A percentile compares a stretch with the other conserved stretches of the same genome.
phyloP scores from a whole-genome alignment of 2,329 filamentous ascomycete species.

The Orbilia blumenaviensis region DNA sequence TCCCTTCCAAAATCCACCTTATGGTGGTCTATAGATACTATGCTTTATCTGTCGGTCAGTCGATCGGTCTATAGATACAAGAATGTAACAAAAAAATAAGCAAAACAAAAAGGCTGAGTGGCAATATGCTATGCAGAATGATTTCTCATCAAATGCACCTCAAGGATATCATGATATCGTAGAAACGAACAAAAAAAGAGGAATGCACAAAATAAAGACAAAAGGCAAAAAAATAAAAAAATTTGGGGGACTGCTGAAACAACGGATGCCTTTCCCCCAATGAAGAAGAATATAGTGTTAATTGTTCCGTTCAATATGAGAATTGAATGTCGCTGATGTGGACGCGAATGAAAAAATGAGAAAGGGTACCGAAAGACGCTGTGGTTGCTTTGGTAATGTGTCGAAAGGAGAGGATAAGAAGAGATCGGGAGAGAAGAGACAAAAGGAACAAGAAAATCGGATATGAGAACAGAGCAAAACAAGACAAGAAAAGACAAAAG shows the following conservation, averaged over 20 bases:
- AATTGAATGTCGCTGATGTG: neutral
- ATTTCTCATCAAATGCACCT: constrained; percentile 14
- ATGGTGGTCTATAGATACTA: neutral
- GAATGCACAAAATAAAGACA: neutral
- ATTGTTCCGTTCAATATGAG: constrained; percentile 1
- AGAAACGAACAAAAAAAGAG: constrained; percentile 8
- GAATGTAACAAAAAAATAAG: constrained; percentile 1
- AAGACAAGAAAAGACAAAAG: neutral
- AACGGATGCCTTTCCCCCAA: neutral
- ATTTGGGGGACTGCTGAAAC: neutral
- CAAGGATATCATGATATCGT: constrained; percentile 14
- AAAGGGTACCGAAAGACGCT: neutral
- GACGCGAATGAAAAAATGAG: neutral
- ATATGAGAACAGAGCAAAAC: neutral
- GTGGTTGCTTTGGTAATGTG: neutral
- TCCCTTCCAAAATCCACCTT: neutral
- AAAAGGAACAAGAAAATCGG: neutral
- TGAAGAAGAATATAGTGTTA: neutral
- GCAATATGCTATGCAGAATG: constrained; percentile 2
- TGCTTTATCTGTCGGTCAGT: neutral
- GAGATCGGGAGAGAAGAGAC: neutral
- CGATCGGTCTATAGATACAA: constrained; percentile 16
- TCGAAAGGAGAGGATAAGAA: neutral
- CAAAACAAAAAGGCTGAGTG: neutral
- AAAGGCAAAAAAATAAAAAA: neutral